These are phyloP conservation scores for Rhynchosporium secalis DNA, from an alignment of 2,329 filamentous ascomycete genomes.

Conservation along the genomic window DNA sequence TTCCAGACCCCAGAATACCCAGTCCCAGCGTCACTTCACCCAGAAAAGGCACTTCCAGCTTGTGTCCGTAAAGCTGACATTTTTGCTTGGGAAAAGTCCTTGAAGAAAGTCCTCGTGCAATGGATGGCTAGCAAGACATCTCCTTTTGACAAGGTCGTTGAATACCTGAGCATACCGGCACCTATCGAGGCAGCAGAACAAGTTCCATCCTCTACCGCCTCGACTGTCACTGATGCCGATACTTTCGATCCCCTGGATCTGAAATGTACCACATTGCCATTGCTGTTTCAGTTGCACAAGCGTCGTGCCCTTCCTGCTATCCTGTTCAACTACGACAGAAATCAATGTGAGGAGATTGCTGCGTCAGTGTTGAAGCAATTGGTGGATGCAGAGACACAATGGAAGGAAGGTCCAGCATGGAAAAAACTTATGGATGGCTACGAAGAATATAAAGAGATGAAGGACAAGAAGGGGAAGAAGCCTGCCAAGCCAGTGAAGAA, in stretches of 20 bases:
- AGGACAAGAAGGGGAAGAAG: constrained; percentile 47
- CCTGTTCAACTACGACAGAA: constrained; percentile 74
- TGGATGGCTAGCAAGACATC: constrained; percentile 59
- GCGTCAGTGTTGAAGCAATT: constrained; percentile 53
- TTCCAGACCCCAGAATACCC: constrained; percentile 53
- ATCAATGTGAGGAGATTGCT: constrained; percentile 61
- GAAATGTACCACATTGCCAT: constrained; percentile 51
- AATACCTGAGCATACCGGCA: constrained; percentile 45
- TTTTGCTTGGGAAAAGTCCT: constrained; percentile 59
- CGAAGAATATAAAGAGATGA: constrained; percentile 55
- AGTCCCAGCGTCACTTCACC: constrained; percentile 52
- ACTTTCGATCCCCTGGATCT: constrained; percentile 40
- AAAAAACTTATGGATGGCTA: constrained; percentile 57
- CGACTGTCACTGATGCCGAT: constrained; percentile 25
- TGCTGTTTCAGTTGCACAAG: constrained; percentile 60
- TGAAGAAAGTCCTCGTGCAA: constrained; percentile 57
- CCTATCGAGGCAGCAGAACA: constrained; percentile 15
- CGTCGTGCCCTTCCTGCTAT: constrained; percentile 70
- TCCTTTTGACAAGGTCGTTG: constrained; percentile 46
- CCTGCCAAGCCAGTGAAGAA: constrained; percentile 44
- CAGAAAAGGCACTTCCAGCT: constrained; percentile 49
- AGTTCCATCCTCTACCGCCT: constrained; percentile 20
- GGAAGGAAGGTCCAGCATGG: constrained; percentile 62
- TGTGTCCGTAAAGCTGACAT: constrained; percentile 66
- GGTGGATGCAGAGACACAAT: constrained; percentile 53